phyloP scores from a whole-genome alignment of 345 rosid species.

The Ailanthus altissimus region DNA sequence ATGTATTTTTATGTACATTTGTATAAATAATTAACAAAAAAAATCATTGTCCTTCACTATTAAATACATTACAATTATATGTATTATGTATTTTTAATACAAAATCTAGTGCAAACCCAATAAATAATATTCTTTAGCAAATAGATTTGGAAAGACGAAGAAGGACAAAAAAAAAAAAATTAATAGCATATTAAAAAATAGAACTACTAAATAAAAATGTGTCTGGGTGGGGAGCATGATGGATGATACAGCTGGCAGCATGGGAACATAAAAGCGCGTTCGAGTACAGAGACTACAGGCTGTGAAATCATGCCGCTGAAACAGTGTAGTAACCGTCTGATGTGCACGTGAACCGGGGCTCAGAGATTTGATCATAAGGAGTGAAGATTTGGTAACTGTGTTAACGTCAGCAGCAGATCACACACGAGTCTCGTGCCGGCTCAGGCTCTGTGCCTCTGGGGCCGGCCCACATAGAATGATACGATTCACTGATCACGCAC shows the following conservation, averaged over 20 bases:
- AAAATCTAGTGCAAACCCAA: neutral
- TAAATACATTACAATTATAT: neutral
- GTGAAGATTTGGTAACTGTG: neutral
- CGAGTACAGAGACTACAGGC: neutral
- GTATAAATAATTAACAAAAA: too few relatives aligned
- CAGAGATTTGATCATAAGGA: neutral
- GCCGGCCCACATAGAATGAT: neutral
- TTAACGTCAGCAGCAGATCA: slow-evolving; percentile 22
- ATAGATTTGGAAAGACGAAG: neutral
- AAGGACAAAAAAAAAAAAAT: neutral
- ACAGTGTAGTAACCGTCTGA: slow-evolving; percentile 15
- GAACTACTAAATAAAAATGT: neutral
- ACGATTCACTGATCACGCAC: neutral
- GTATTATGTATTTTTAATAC: neutral
- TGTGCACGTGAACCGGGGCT: slow-evolving; percentile 36
- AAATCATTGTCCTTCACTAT: too few relatives aligned
- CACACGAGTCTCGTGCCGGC: slow-evolving; percentile 46
- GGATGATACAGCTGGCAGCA: neutral
- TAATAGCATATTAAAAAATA: neutral
- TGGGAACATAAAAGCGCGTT: neutral
- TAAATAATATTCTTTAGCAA: neutral
- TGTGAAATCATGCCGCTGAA: neutral
- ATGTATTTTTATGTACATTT: too few relatives aligned
- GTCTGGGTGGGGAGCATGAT: neutral
- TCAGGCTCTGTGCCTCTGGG: slow-evolving; percentile 23